Percentiles rank a stretch among this genome's conserved stretches.
Evolutionary conservation across 306 rosid genomes (phyloP).

Genomic region (Cucumis sativus): Cucumber_9930_V3 NC_026660.2:578001-578500

Average conservation of each 20-base stretch:
- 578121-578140: conserved; percentile 39
- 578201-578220: conserved; percentile 41
- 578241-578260: background rate
- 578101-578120: conserved; percentile 64
- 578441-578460: too few species aligned
- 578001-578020: conserved; percentile 86
- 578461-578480: too few species aligned
- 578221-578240: conserved; percentile 4
- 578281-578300: too few species aligned
- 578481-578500: too few species aligned
- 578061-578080: conserved; percentile 88
- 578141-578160: conserved; percentile 74
- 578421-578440: too few species aligned
- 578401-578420: too few species aligned
- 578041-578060: conserved; percentile 56
- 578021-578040: conserved; percentile 97
- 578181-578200: conserved; percentile 46
- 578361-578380: too few species aligned
- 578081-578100: conserved; percentile 46
- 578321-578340: too few species aligned
- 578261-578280: too few species aligned
- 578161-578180: conserved; percentile 61
- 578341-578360: too few species aligned
- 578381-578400: too few species aligned
- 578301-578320: too few species aligned